These are phyloP conservation scores for Cladobotryum protrusum DNA, from an alignment of 2,329 filamentous ascomycete species.

Conservation along the genomic window DNA sequence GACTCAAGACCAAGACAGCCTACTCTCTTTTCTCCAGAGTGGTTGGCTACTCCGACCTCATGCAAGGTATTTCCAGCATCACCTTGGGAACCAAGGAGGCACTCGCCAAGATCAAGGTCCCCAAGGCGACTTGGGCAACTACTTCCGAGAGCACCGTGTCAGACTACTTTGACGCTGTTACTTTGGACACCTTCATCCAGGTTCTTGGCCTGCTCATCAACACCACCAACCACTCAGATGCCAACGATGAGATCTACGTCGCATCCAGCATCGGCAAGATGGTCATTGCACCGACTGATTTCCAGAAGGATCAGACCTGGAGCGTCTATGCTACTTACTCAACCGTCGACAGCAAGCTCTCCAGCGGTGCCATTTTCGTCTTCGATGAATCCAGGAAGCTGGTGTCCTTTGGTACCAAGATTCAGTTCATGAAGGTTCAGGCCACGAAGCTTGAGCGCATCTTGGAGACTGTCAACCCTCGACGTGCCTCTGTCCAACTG, in stretches of 20 bases:
- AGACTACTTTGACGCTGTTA: conserved; percentile 15
- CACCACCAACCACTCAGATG: conserved; percentile 7
- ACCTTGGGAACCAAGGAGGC: conserved; percentile 12
- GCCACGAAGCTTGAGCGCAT: conserved; percentile 14
- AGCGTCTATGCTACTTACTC: conserved; percentile 16
- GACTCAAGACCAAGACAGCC: conserved; percentile 10
- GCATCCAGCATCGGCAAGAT: conserved; percentile 13
- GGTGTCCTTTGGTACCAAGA: conserved; percentile 12
- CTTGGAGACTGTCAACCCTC: conserved; percentile 11
- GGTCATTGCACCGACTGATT: conserved; percentile 14
- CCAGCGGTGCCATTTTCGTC: conserved; percentile 15
- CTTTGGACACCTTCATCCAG: conserved; percentile 18
- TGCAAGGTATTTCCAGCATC: conserved; percentile 15
- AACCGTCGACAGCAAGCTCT: conserved; percentile 9
- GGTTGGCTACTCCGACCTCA: conserved; percentile 14
- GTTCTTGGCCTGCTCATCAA: conserved; percentile 18
- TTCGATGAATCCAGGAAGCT: conserved; percentile 12
- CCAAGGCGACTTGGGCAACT: conserved; percentile 2
- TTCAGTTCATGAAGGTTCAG: conserved; percentile 14
- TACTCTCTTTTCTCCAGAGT: conserved; percentile 16
- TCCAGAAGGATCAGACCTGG: conserved; percentile 10
- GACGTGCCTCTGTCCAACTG: not conserved
- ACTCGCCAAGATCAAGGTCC: conserved; percentile 14
- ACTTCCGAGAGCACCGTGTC: conserved; percentile 12
- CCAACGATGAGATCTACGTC: conserved; percentile 14